Conservation (phyloP, 2,329 filamentous ascomycete genomes). For the Rutstroemia sp. region DNA sequence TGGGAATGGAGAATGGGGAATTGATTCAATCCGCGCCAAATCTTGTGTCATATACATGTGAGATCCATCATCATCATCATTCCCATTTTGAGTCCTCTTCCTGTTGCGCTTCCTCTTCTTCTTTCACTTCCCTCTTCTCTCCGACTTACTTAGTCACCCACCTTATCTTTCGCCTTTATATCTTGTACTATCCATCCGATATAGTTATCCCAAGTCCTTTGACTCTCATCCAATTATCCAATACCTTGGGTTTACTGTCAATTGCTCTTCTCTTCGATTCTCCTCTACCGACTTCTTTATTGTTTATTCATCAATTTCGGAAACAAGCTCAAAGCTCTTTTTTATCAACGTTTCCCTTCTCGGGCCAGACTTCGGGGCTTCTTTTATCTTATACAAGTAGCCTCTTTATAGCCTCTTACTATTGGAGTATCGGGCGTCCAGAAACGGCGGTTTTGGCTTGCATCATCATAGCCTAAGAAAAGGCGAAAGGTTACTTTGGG, state of each 20-base stretch:
- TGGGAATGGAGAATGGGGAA: too few species aligned
- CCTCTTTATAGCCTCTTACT: not conserved
- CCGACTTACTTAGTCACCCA: not conserved
- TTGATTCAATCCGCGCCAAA: not conserved
- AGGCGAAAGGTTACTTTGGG: too few species aligned
- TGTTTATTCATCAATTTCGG: not conserved
- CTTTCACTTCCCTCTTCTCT: not conserved
- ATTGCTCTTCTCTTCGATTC: not conserved
- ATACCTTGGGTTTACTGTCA: too few species aligned
- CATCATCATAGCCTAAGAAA: conserved; percentile 3
- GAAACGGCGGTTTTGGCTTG: not conserved
- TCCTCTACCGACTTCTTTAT: not conserved
- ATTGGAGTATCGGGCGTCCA: not conserved
- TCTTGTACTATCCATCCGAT: not conserved
- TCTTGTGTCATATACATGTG: not conserved
- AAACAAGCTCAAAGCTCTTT: not conserved
- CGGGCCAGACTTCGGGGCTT: not conserved
- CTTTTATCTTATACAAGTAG: not conserved
- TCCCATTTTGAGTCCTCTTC: too few species aligned
- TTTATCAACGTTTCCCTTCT: not conserved
- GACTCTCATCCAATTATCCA: not conserved
- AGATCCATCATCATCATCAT: not conserved
- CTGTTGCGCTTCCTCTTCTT: not conserved
- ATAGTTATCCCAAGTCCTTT: not conserved
- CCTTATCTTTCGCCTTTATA: not conserved